Conservation (phyloP, 345 rosid genomes). For the Eutrema japonicum region DNA sequence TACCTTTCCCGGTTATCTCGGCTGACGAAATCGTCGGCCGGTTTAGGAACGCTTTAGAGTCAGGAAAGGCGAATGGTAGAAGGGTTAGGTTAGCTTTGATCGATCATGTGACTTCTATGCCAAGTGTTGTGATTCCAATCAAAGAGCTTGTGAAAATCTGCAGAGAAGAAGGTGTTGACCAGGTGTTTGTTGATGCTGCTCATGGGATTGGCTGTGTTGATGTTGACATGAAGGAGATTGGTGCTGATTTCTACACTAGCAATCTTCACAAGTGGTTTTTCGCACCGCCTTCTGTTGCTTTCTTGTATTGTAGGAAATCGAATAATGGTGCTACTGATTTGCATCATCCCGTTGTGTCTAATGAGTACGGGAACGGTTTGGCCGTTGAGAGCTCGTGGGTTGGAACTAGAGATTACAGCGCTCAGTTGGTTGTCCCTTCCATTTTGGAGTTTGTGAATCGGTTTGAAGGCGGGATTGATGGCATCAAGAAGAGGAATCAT, state of each 20-base stretch:
- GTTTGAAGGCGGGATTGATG: conserved; percentile 84
- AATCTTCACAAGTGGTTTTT: conserved; percentile 96
- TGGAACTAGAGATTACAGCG: conserved; percentile 90
- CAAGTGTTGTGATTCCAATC: conserved; percentile 82
- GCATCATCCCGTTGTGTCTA: conserved; percentile 95
- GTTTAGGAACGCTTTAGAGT: conserved; percentile 62
- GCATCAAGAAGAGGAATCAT: conserved; percentile 84
- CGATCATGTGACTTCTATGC: conserved; percentile 96
- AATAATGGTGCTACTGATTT: conserved; percentile 42
- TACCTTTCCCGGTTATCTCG: conserved; percentile 83
- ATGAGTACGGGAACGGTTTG: conserved; percentile 89
- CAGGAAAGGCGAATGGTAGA: conserved; percentile 67
- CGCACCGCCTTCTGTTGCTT: conserved; percentile 90
- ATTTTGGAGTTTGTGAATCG: conserved; percentile 76
- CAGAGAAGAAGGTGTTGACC: conserved; percentile 87
- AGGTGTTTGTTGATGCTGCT: conserved; percentile 91
- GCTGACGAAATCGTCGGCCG: conserved; percentile 61
- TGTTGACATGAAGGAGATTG: conserved; percentile 84
- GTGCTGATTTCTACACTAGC: conserved; percentile 89
- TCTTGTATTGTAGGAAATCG: conserved; percentile 72
- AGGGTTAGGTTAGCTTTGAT: conserved; percentile 85
- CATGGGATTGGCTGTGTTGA: conserved; percentile 91
- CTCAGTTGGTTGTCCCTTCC: conserved; percentile 83
- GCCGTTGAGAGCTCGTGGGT: conserved; percentile 92
- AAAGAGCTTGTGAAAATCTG: conserved; percentile 80